Conservation (phyloP, 352 stramenopile genomes). For the Phytophthora ramorum region DNA sequence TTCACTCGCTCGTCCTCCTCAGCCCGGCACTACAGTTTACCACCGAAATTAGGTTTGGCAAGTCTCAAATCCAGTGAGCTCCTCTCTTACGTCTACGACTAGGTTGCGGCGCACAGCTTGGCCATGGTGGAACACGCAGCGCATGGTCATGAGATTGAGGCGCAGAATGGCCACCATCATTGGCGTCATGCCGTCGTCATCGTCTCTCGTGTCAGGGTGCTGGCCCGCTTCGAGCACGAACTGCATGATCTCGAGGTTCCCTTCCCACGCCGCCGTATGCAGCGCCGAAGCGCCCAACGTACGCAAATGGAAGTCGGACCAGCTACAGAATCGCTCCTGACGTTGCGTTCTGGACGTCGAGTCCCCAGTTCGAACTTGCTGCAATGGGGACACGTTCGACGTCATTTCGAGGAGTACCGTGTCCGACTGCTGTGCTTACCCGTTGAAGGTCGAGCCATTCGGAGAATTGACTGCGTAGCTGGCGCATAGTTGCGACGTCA, state of each 20-base stretch:
- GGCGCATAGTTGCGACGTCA: constrained; percentile 18
- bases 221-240: constrained; percentile 28
- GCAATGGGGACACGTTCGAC: too few species aligned
- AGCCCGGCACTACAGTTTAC: too few species aligned
- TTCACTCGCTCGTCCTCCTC: too few species aligned
- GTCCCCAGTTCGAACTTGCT: too few species aligned
- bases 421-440: constrained; percentile 4
- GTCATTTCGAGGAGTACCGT: too few species aligned
- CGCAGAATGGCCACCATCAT: constrained; percentile 31
- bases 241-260: constrained; percentile 10
- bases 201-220: constrained; percentile 14
- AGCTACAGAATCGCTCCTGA: constrained; percentile 16
- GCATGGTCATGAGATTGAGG: constrained; percentile 25
- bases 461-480: constrained; percentile 13
- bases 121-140: constrained; percentile 23
- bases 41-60: too few species aligned
- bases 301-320: constrained; percentile 18
- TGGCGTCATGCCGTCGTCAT: constrained; percentile 23
- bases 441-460: constrained; percentile 27
- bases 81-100: constrained; percentile 17
- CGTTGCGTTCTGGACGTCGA: neutral
- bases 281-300: constrained; percentile 25
- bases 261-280: constrained; percentile 27
- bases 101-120: constrained; percentile 23
- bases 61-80: too few species aligned